phyloP scores from a whole-genome alignment of 345 rosid species.

The Euphorbia tirucalli region DNA sequence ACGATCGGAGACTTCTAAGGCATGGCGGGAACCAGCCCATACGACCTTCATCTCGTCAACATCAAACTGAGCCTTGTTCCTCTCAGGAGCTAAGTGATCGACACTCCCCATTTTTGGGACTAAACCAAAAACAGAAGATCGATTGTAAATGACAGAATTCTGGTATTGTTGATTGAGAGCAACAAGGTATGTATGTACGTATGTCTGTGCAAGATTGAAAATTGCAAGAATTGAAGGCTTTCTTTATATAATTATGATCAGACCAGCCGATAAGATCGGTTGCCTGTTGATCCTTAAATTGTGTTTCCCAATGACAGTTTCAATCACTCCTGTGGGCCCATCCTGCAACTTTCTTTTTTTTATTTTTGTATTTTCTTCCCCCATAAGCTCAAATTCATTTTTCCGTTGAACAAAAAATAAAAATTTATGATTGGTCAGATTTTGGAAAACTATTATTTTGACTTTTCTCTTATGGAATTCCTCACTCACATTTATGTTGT shows the following conservation, averaged over 20 bases:
- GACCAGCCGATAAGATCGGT: neutral
- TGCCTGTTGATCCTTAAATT: neutral
- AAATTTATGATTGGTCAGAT: too few relatives aligned
- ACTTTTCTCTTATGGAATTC: too few relatives aligned
- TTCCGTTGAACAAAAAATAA: too few relatives aligned
- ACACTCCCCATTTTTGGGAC: conserved; percentile 42
- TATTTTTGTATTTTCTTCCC: too few relatives aligned
- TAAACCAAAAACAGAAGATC: neutral
- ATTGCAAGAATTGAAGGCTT: neutral
- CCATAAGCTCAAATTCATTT: too few relatives aligned
- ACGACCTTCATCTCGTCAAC: conserved; percentile 90
- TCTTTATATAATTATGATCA: too few relatives aligned
- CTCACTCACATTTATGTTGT: too few relatives aligned
- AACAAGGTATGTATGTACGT: too few relatives aligned
- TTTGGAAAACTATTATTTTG: too few relatives aligned
- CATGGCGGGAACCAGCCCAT: conserved; percentile 93
- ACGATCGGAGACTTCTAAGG: conserved; percentile 76
- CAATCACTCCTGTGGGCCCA: neutral
- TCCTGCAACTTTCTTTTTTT: neutral
- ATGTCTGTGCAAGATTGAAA: neutral
- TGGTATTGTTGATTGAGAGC: neutral
- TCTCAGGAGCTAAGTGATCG: conserved; percentile 70
- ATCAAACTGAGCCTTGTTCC: conserved; percentile 73
- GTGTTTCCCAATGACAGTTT: neutral
- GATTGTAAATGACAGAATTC: neutral